phyloP scores from a whole-genome alignment of 2,329 filamentous ascomycete genomes.

The Fusarium sp. region DNA sequence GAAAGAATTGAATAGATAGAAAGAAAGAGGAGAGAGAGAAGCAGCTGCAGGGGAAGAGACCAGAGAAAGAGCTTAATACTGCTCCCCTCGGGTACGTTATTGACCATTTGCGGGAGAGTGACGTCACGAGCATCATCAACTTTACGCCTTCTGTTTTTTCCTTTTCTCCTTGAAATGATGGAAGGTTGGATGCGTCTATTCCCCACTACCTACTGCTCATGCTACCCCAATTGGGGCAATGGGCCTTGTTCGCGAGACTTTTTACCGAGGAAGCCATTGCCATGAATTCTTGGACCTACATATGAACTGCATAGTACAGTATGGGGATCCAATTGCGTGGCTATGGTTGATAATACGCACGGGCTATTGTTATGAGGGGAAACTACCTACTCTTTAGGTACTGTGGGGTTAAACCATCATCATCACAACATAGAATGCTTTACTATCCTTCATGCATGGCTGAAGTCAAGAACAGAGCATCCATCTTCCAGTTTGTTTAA shows the following conservation, averaged over 20 bases:
- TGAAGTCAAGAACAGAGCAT: background rate
- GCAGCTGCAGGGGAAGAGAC: background rate
- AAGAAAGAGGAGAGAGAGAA: background rate
- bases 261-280: slow-evolving; percentile 28
- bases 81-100: slow-evolving; percentile 2
- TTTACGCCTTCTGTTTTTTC: background rate
- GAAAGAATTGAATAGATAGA: background rate
- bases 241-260: background rate
- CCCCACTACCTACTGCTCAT: slow-evolving; percentile 16
- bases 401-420: slow-evolving; percentile 4
- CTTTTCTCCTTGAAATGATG: slow-evolving; percentile 22
- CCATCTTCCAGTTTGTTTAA: background rate
- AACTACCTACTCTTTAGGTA: background rate
- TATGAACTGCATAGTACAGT: background rate
- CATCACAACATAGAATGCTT: background rate
- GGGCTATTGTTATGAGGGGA: background rate
- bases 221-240: slow-evolving; percentile 20
- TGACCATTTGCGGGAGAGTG: slow-evolving; percentile 34
- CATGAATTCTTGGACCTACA: background rate
- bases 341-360: slow-evolving; percentile 12
- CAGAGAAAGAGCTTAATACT: slow-evolving; percentile 35
- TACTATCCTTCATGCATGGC: background rate
- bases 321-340: slow-evolving; percentile 14
- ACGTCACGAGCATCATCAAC: slow-evolving; percentile 42
- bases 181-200: slow-evolving; percentile 23